Base-by-base conservation (phyloP, 2,329 filamentous ascomycete species). In the Penicillium sp. region DNA sequence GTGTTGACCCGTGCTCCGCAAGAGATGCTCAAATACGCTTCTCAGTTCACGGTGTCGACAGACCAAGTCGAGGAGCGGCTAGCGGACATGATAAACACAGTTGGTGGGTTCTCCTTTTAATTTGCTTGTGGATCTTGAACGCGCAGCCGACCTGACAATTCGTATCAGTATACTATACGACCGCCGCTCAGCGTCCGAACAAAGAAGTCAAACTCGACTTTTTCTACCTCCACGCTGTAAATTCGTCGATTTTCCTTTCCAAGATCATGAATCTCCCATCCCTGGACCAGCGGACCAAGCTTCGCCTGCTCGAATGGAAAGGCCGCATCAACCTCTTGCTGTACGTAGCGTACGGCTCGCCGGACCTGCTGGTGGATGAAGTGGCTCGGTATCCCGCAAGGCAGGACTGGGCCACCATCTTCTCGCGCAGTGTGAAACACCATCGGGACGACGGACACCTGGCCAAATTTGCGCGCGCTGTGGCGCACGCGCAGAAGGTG, bases 181-280 rank as follows among this genome's bases (percentile, higher is more conserved):
- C 65, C 1, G 78, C 83, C 1, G 79, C 87, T 0, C 77, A 86
- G 52, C 71, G 77, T 19, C 78, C 79, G 0, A 72, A 73, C 1
- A 85, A 89, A 59, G 64, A 74, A 15, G 72, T 83, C 34, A 89
- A 85, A 60, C 81, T 87, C 60, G 90, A 95, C 61, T 96, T 96
- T 63, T 93, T 83, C 70, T 73, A 72, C 58, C 89, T 90, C 55
- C 90, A 96, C 64, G 79, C 81, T 55, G 69, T 91, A 51, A 96
- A 85, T 58, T 72, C 73, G 8, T 83, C 83, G n/a, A 80, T 94
- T 50, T 93, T 91, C 69, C 75, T 87, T 50, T 71, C 74, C 4
- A 60, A 73, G 6, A 75, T 95, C 59, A 76, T 86, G 47, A 61
- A 72, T 82, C 56, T 67, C 68, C 8, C 75, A 75, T 49, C 50